Percentiles rank a stretch among this genome's conserved stretches.
Evolutionary conservation across 164 flowering plant genomes (phyloP).

Genomic region (Cinnamomum chago): DNA sequence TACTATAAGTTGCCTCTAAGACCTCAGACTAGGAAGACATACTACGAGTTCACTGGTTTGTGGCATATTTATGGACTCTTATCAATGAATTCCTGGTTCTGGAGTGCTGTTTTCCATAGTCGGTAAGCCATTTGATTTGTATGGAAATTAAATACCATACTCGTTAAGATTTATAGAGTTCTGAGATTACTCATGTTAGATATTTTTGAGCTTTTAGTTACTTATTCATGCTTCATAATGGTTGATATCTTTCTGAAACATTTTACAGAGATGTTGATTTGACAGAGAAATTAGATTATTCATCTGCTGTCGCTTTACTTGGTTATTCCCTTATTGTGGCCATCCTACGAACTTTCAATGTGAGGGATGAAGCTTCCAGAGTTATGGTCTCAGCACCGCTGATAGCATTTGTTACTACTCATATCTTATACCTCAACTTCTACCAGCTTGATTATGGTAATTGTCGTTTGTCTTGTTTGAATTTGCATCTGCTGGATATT

Average conservation of each 20-base stretch:
- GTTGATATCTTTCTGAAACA: background rate
- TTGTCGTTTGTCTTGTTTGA: background rate
- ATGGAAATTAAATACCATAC: background rate
- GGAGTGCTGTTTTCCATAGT: slow-evolving; percentile 88
- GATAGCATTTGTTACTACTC: slow-evolving; percentile 78
- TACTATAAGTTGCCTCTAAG: slow-evolving; percentile 72
- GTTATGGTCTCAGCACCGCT: slow-evolving; percentile 89
- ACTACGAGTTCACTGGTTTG: slow-evolving; percentile 73
- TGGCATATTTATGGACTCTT: slow-evolving; percentile 82
- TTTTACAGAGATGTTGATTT: slow-evolving; percentile 70
- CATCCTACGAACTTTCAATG: slow-evolving; percentile 53
- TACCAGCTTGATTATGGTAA: slow-evolving; percentile 73
- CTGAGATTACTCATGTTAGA: background rate
- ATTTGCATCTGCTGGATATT: background rate
- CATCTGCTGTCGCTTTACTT: slow-evolving; percentile 74
- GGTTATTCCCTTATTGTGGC: slow-evolving; percentile 64
- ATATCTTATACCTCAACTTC: slow-evolving; percentile 80
- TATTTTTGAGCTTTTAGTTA: background rate
- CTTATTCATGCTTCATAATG: background rate
- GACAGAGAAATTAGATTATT: slow-evolving; percentile 73
- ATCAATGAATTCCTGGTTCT: slow-evolving; percentile 89
- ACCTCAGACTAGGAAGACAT: slow-evolving; percentile 48
- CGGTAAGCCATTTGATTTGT: slow-evolving; percentile 43
- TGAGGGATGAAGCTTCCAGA: slow-evolving; percentile 71
- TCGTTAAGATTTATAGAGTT: background rate